Percentiles rank a stretch among this genome's conserved stretches.
Evolutionary conservation across 768 basidiomycete species (phyloP).

Genomic region (Phaeolepiota aurea): DNA sequence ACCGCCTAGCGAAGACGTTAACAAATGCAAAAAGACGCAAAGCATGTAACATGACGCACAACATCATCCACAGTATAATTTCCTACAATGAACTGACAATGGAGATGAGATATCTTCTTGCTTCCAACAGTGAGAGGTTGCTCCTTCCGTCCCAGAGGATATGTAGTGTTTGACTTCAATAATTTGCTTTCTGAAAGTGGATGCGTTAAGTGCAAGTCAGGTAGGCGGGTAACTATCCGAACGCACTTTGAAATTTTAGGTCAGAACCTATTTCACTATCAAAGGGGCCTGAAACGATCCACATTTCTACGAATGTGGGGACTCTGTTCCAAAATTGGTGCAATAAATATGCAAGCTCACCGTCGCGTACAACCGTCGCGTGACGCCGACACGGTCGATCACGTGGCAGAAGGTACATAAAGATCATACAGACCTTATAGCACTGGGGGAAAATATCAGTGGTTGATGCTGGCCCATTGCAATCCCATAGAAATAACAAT

Average conservation of each 20-base stretch:
- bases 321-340: not conserved
- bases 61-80: slow-evolving; percentile 41
- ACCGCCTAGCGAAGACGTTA: slow-evolving; percentile 30
- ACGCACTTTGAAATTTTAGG: slow-evolving; percentile 30
- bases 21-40: not conserved
- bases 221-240: not conserved
- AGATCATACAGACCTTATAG: no score
- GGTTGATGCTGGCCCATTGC: no score
- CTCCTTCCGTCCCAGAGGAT: slow-evolving; percentile 52
- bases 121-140: slow-evolving; percentile 40
- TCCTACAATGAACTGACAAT: slow-evolving; percentile 51
- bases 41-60: slow-evolving; percentile 32
- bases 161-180: slow-evolving; percentile 49
- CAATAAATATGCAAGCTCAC: no score
- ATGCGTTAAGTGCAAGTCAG: not conserved
- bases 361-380: no score
- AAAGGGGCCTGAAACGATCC: slow-evolving; percentile 47
- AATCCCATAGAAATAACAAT: no score
- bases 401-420: no score
- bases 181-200: slow-evolving; percentile 36
- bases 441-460: no score
- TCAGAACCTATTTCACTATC: slow-evolving; percentile 31
- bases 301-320: slow-evolving; percentile 29
- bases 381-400: no score
- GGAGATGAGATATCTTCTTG: slow-evolving; percentile 58